Percentiles rank a stretch among this genome's conserved stretches.
Evolutionary conservation across 805 yeast species (phyloP).

Genomic region (Zygosaccharomyces kombuchaensis): DNA sequence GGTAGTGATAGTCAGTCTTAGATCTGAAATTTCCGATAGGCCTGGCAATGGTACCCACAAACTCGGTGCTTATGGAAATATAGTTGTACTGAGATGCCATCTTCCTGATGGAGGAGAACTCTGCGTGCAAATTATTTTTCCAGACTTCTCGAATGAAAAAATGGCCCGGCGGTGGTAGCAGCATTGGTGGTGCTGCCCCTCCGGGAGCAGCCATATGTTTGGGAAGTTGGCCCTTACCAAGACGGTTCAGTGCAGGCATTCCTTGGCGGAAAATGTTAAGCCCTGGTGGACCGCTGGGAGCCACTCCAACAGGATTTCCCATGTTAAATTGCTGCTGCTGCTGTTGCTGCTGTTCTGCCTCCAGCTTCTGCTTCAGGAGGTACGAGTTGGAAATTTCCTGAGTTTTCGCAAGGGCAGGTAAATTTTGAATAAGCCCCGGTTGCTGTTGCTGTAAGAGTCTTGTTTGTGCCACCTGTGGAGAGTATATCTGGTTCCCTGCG

Average conservation of each 20-base stretch:
- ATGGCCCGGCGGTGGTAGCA: constrained; percentile 32
- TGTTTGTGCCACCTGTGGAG: constrained; percentile 27
- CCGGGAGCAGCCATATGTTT: constrained; percentile 13
- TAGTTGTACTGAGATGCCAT: constrained; percentile 50
- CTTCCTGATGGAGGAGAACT: constrained; percentile 57
- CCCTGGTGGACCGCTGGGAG: constrained; percentile 27
- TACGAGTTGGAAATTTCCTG: constrained; percentile 23
- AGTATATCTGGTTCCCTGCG: constrained; percentile 29
- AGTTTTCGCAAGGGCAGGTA: constrained; percentile 15
- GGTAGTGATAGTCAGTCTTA: constrained; percentile 90
- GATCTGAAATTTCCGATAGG: constrained; percentile 92
- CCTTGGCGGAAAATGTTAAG: constrained; percentile 26
- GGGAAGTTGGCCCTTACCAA: constrained; percentile 14
- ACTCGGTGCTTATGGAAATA: constrained; percentile 80
- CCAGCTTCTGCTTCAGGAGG: constrained; percentile 30
- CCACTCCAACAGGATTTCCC: constrained; percentile 10
- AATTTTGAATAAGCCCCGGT: constrained; percentile 15
- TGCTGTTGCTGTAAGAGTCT: constrained; percentile 27
- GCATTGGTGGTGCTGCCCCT: constrained; percentile 5
- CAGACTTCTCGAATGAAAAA: constrained; percentile 65
- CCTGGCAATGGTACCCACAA: constrained; percentile 93
- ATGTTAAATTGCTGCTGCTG: constrained; percentile 22
- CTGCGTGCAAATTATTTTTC: constrained; percentile 63
- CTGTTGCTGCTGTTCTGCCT: constrained; percentile 18
- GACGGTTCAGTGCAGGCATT: constrained; percentile 17